These are phyloP conservation scores for Agarophyton chilense DNA, from an alignment of 23 red algal genomes.

Conservation along the genomic window DNA sequence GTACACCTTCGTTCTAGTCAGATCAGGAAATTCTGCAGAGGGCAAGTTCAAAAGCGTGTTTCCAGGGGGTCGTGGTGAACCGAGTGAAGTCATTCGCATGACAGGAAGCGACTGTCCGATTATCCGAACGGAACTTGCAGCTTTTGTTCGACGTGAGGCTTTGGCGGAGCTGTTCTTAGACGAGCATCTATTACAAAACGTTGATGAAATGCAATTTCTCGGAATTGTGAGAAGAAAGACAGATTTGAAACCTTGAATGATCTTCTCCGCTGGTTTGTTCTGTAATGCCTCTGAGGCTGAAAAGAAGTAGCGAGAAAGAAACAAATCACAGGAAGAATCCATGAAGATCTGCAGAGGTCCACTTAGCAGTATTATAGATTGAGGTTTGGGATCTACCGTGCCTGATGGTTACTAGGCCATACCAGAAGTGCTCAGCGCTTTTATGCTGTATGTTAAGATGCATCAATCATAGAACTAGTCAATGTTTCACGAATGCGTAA, in stretches of 20 bases:
- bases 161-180: conserved; percentile 58
- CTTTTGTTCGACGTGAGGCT: conserved; percentile 17
- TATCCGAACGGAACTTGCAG: too few relatives aligned
- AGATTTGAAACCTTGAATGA: conserved; percentile 31
- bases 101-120: not conserved
- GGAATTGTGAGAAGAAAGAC: too few relatives aligned
- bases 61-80: conserved; percentile 63
- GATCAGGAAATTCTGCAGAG: too few relatives aligned
- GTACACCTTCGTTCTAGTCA: too few relatives aligned
- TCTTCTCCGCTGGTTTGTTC: conserved; percentile 31
- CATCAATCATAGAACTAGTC: too few relatives aligned
- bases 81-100: conserved; percentile 5
- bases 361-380: not conserved
- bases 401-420: conserved; percentile 3
- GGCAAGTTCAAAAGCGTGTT: too few relatives aligned
- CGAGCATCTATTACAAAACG: not conserved
- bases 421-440: conserved; percentile 43
- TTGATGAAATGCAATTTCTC: conserved; percentile 39
- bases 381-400: not conserved
- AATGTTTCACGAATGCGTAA: too few relatives aligned
- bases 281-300: not conserved
- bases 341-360: not conserved
- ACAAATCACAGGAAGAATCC: conserved; percentile 40
- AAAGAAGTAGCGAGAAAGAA: conserved; percentile 27
- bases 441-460: not conserved